Evolutionary conservation across 805 yeast genomes (phyloP).

Genomic region (Blastobotrys muscicola): DNA sequence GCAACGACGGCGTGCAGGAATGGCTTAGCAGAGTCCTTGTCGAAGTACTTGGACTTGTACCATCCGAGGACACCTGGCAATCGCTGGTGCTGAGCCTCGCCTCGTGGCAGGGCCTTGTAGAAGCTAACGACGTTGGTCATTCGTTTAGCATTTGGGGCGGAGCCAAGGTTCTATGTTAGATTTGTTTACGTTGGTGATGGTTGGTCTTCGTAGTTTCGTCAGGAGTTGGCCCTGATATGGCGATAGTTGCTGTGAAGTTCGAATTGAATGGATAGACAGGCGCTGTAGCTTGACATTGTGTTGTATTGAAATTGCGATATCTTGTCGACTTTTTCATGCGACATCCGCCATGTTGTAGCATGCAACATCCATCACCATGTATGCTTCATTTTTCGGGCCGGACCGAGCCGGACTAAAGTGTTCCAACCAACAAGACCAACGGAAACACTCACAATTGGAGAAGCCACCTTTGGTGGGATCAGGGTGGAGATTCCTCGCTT

Average conservation of each 20-base stretch:
- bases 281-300: too few relatives aligned
- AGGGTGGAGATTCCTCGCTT: constrained; percentile 92
- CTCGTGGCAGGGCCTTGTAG: constrained; percentile 94
- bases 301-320: too few relatives aligned
- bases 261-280: too few relatives aligned
- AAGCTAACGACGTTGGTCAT: constrained; percentile 90
- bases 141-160: constrained; percentile 95
- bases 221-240: too few relatives aligned
- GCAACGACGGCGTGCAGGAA: constrained; percentile 58
- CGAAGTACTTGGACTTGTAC: constrained; percentile 20
- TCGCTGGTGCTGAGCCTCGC: constrained; percentile 53
- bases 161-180: constrained; percentile 63
- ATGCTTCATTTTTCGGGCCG: too few relatives aligned
- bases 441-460: constrained; percentile 63
- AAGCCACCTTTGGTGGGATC: constrained; percentile 98
- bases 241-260: too few relatives aligned
- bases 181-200: too few relatives aligned
- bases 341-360: too few relatives aligned
- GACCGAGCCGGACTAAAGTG: background rate
- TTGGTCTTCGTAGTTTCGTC: too few relatives aligned
- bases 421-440: background rate
- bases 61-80: constrained; percentile 33
- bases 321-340: too few relatives aligned
- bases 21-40: constrained; percentile 25
- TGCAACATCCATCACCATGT: too few relatives aligned